Evolutionary conservation across 2,329 filamentous ascomycete genomes (phyloP).

Genomic region (Fusarium liriodendri): DNA sequence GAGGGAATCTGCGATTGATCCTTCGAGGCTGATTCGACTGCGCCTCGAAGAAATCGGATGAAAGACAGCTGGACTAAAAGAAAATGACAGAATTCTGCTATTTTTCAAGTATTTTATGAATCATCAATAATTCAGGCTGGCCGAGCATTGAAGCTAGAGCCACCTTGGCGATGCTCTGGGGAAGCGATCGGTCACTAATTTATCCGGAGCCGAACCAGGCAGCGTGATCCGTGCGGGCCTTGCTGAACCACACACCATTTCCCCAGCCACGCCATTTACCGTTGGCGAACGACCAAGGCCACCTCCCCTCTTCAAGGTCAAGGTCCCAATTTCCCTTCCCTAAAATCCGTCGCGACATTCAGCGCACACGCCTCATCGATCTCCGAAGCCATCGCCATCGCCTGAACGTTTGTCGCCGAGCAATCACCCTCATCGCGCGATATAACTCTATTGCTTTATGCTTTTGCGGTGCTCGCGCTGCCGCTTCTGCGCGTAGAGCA

Average conservation of each 20-base stretch:
- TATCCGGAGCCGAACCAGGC: constrained; percentile 10
- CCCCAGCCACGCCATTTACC: constrained; percentile 56
- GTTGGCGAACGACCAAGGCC: constrained; percentile 44
- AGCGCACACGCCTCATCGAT: constrained; percentile 38
- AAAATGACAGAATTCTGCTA: not conserved
- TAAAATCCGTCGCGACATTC: constrained; percentile 43
- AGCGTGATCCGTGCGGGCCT: not conserved
- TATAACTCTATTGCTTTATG: constrained; percentile 42
- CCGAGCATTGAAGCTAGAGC: not conserved
- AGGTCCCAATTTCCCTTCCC: constrained; percentile 45
- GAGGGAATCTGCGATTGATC: not conserved
- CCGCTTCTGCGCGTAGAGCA: constrained; percentile 46
- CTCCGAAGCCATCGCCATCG: constrained; percentile 38
- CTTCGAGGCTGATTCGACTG: not conserved
- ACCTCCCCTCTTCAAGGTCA: constrained; percentile 41
- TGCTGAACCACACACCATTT: constrained; percentile 27
- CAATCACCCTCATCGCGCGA: constrained; percentile 35
- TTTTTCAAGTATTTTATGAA: not conserved
- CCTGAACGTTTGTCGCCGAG: constrained; percentile 42
- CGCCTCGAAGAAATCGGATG: not conserved
- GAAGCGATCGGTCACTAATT: not conserved
- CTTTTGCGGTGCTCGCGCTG: constrained; percentile 46
- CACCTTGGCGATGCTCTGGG: not conserved
- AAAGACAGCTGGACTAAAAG: not conserved
- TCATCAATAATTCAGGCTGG: not conserved